Percentiles rank a stretch among this genome's conserved stretches.
These are phyloP conservation scores for Solanum chiquidenum DNA, from an alignment of 257 asterid species.

Conservation along the genomic window DNA sequence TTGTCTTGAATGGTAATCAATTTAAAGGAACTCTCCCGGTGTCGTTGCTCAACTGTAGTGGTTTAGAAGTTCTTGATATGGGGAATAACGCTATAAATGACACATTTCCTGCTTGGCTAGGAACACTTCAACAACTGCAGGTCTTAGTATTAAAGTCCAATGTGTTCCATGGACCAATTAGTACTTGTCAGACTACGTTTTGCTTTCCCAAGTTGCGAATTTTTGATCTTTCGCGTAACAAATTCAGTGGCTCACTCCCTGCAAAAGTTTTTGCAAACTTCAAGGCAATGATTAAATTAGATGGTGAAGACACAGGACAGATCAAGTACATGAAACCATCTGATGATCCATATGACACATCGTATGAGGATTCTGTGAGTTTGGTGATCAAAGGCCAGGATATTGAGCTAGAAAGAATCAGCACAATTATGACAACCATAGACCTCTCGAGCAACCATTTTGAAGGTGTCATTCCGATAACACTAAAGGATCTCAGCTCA, in stretches of 20 bases:
- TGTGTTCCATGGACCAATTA: background rate
- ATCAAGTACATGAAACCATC: background rate
- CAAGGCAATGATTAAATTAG: background rate
- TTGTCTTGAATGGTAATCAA: background rate
- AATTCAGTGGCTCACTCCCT: background rate
- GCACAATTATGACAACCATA: too few species aligned
- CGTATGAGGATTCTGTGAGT: background rate
- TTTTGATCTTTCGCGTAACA: background rate
- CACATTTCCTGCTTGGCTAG: background rate
- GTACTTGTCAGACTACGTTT: background rate
- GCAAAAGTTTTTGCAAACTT: background rate
- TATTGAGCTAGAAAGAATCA: too few species aligned
- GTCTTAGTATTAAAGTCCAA: slow-evolving; percentile 2
- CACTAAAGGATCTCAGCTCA: too few species aligned
- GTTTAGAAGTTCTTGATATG: background rate
- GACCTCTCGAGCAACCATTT: too few species aligned
- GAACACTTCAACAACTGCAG: background rate
- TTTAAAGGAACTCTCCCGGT: background rate
- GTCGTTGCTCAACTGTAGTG: background rate
- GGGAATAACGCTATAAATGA: background rate
- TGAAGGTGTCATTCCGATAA: too few species aligned
- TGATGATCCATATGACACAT: too few species aligned
- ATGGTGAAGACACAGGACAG: background rate
- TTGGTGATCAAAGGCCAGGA: too few species aligned
- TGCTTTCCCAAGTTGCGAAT: background rate